These are phyloP conservation scores for Trichoderma atrobrunneum DNA, from an alignment of 2,329 filamentous ascomycete species.

Conservation along the genomic window DNA sequence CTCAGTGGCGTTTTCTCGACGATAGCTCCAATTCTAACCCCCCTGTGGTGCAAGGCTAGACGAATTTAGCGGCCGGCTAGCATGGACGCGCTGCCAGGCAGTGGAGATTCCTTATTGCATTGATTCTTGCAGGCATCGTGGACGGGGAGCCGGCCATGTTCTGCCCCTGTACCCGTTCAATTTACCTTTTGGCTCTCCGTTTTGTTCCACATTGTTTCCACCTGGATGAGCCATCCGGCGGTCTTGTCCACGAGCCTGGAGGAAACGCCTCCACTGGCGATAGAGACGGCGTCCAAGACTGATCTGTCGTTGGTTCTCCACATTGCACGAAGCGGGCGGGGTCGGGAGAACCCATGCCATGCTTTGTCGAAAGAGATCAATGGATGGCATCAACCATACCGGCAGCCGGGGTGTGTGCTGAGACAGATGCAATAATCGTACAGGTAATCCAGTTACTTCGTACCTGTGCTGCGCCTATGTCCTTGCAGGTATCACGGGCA, in stretches of 20 bases:
- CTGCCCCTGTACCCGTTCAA: slow-evolving; percentile 3
- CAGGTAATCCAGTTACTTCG: background rate
- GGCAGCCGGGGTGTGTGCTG: background rate
- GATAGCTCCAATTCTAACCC: slow-evolving; percentile 3
- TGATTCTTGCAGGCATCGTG: background rate
- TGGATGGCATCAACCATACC: background rate
- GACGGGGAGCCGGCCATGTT: background rate
- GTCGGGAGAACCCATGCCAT: background rate
- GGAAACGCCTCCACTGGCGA: background rate
- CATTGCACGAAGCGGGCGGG: background rate
- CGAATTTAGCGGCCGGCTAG: background rate
- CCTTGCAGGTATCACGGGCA: background rate
- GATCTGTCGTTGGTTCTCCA: slow-evolving; percentile 4
- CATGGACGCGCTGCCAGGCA: background rate
- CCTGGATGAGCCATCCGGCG: background rate
- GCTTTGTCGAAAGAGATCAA: background rate
- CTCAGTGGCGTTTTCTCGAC: slow-evolving; percentile 3
- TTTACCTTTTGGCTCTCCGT: slow-evolving; percentile 2
- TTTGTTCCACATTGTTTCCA: background rate
- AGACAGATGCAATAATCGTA: background rate
- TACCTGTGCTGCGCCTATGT: background rate
- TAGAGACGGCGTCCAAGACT: background rate
- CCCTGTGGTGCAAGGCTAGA: background rate
- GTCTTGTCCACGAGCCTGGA: background rate
- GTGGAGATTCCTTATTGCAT: slow-evolving; percentile 1